Percentiles rank a stretch among this genome's conserved stretches.
These are phyloP conservation scores for Xerophyta viscosa DNA, from an alignment of 106 monocot species.

Conservation along the genomic window DNA sequence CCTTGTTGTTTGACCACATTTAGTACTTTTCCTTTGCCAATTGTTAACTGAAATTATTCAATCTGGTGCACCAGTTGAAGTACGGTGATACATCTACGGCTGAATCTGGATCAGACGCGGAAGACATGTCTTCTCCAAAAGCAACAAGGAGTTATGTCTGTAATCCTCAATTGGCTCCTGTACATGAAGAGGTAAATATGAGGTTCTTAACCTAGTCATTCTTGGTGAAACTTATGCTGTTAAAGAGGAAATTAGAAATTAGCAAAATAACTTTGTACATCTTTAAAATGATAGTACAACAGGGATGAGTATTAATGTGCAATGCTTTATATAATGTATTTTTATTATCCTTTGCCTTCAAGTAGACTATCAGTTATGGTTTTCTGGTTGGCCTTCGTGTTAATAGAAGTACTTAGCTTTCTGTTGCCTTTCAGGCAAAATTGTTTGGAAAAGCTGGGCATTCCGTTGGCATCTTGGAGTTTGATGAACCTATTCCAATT, in stretches of 20 bases:
- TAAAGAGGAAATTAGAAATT: too few species aligned
- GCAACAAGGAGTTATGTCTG: constrained; percentile 7
- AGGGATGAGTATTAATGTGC: too few species aligned
- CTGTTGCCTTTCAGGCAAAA: background rate
- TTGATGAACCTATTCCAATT: constrained; percentile 36
- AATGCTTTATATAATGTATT: too few species aligned
- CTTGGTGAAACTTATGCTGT: background rate
- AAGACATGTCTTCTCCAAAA: constrained; percentile 30
- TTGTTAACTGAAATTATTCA: background rate
- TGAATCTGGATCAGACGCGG: constrained; percentile 55
- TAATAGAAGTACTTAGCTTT: too few species aligned
- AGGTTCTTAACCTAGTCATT: background rate
- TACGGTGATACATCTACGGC: constrained; percentile 31
- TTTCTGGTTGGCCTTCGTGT: too few species aligned
- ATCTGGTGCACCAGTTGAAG: constrained; percentile 20
- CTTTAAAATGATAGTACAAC: too few species aligned
- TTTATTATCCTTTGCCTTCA: too few species aligned
- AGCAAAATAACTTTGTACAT: too few species aligned
- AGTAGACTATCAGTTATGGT: too few species aligned
- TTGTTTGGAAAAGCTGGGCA: constrained; percentile 15
- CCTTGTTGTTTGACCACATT: background rate
- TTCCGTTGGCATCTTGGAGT: constrained; percentile 10
- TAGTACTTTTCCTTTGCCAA: background rate
- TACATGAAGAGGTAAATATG: constrained; percentile 39
- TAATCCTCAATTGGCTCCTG: constrained; percentile 29